Base-by-base conservation (phyloP, 495 filamentous ascomycete species). In the Penicillium lagena region DNA sequence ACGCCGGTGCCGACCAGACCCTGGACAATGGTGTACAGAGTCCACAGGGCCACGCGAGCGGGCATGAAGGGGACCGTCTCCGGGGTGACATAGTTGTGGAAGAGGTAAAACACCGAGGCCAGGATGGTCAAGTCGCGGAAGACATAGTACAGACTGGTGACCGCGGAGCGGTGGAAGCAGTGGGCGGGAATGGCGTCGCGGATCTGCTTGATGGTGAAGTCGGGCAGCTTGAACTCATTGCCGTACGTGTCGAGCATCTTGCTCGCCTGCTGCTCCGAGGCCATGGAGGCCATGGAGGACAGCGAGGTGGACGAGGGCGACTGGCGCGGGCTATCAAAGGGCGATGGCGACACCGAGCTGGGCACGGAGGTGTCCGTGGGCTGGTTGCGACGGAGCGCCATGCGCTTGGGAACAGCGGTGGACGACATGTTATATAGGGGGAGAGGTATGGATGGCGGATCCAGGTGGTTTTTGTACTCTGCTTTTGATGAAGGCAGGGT, bases 251-350 rank as follows among this genome's bases (percentile, higher is more conserved):
- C 80, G 22, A 80, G 51, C 60, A 90, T 78, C 65, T 80, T 81
- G 64, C 70, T 50, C 34, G 38, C 53, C 47, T 71, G 68, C 37
- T 50, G 49, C 2, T 70, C 70, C 11, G 89, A 93, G 37, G 79
- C 81, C 68, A 96, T 73, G 35, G 91, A 96, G 28, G 91, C 81
- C 68, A 96, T 73, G 35, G 91, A 96, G 28, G 91, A 96, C 40
- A 96, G 77, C 3, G 91, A 96, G 6, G 93, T 94, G 14, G 86
- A 85, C 8, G 90, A 96, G 13, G 87, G 79, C 9, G 89, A 94
- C 32, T 79, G 80, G 30, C 76, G 73, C 41, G 89, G 89, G 42
- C 81, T 85, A 54, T 83, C 78, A 35, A 74, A 59, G 7, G 85
- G 85, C 9, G 87, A 89, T 32, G 71, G 76, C 31, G 79, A 69